A percentile compares a stretch with the other conserved stretches of the same genome.
Conservation (phyloP, 2,329 filamentous ascomycete species). For the Cercospora sp. region DNA sequence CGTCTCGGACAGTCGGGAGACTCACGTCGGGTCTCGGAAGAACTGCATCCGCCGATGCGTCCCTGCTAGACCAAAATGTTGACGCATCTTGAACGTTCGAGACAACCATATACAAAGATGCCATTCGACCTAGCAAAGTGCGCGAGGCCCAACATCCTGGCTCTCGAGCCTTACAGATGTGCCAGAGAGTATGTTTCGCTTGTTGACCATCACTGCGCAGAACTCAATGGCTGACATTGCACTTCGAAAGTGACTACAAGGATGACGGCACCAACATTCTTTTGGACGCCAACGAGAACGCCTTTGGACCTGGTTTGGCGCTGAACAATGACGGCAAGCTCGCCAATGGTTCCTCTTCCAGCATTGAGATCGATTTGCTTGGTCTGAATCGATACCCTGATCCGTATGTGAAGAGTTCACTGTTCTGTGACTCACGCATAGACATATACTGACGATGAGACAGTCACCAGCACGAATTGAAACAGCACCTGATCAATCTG, state of each 20-base stretch:
- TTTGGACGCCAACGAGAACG: constrained; percentile 97
- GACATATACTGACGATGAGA: constrained; percentile 14
- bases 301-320: constrained; percentile 78
- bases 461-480: constrained; percentile 80
- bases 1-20: neutral
- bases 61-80: constrained; percentile 3
- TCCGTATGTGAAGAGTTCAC: constrained; percentile 52
- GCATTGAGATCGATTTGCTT: constrained; percentile 69
- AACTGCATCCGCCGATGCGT: neutral
- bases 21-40: neutral
- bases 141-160: constrained; percentile 54
- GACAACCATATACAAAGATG: constrained; percentile 31
- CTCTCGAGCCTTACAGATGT: constrained; percentile 56
- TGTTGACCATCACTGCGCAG: neutral
- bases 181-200: constrained; percentile 59
- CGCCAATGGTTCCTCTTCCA: constrained; percentile 46
- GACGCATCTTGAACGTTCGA: constrained; percentile 19
- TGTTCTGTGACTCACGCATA: constrained; percentile 13
- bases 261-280: constrained; percentile 95
- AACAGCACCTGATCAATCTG: constrained; percentile 80
- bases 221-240: constrained; percentile 24
- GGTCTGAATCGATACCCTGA: constrained; percentile 94
- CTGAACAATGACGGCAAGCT: constrained; percentile 52
- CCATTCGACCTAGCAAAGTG: constrained; percentile 53
- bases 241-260: constrained; percentile 73